A percentile compares a stretch with the other conserved stretches of the same genome.
phyloP scores from a whole-genome alignment of 768 basidiomycete species.

The Leccinum sublutescens region DNA sequence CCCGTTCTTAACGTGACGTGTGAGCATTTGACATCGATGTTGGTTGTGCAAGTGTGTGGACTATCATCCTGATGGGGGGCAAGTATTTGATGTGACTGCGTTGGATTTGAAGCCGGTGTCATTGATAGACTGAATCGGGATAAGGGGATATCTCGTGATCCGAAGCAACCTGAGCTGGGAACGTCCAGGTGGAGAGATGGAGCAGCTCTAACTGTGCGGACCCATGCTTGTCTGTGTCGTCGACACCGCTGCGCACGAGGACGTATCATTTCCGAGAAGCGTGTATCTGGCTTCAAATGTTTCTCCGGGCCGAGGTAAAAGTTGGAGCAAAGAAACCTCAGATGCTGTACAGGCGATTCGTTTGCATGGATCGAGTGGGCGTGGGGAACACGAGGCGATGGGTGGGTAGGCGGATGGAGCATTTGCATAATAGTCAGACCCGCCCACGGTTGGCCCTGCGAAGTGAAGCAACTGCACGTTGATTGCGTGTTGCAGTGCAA shows the following conservation, averaged over 20 bases:
- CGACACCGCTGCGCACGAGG: not conserved
- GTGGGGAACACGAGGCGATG: slow-evolving; percentile 24
- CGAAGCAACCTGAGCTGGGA: not conserved
- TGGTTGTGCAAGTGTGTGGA: not conserved
- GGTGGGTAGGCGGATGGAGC: not conserved
- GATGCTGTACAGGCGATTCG: slow-evolving; percentile 10
- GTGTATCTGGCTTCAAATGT: slow-evolving; percentile 1
- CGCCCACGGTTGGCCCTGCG: not conserved
- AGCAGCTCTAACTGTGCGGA: not conserved
- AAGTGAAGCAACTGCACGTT: not conserved
- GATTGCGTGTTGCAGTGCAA: not conserved
- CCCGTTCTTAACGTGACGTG: not conserved
- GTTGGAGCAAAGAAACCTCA: slow-evolving; percentile 15
- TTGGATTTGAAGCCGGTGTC: not conserved
- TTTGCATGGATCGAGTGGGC: slow-evolving; percentile 1
- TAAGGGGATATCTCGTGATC: not conserved
- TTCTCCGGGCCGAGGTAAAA: not conserved
- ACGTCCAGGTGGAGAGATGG: not conserved
- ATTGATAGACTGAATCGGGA: not conserved
- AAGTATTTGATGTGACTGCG: not conserved
- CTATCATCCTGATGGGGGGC: too few relatives aligned
- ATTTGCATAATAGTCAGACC: not conserved
- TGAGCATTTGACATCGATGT: not conserved
- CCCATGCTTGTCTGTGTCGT: not conserved
- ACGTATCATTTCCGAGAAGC: not conserved